Conservation (phyloP, 2,329 filamentous ascomycete genomes). For the Neofusicoccum umdonicola region DNA sequence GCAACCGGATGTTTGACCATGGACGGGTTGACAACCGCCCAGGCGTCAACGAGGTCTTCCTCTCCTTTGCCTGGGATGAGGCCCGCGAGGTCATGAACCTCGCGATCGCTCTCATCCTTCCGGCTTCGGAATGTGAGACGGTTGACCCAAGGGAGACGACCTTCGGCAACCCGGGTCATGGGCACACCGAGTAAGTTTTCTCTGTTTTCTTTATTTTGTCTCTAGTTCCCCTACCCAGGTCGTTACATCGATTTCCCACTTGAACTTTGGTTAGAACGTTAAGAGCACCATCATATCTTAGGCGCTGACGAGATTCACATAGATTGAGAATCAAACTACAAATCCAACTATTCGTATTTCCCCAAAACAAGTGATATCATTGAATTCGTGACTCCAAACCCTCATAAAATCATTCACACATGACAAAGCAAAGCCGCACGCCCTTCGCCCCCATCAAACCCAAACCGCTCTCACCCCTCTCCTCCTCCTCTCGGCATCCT, state of each 20-base stretch:
- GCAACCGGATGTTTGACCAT: not conserved
- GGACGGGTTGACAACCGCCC: not conserved
- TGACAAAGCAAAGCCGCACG: too few species aligned
- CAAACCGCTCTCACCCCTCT: not conserved
- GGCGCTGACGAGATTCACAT: too few species aligned
- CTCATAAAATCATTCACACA: too few species aligned
- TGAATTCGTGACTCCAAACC: too few species aligned
- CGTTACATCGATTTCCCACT: too few species aligned
- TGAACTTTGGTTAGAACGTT: too few species aligned
- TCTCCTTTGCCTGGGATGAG: not conserved
- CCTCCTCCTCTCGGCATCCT: not conserved
- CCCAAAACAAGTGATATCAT: too few species aligned
- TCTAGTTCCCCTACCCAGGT: too few species aligned
- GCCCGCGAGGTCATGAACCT: not conserved
- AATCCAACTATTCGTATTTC: too few species aligned
- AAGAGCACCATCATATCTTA: too few species aligned
- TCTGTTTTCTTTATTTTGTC: not conserved
- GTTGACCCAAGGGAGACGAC: not conserved
- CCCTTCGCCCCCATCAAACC: not conserved
- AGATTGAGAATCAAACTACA: too few species aligned
- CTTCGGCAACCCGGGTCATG: not conserved
- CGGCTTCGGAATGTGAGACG: not conserved
- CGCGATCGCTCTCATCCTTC: not conserved
- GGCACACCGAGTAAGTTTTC: not conserved
- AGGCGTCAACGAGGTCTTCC: not conserved